Base-by-base conservation (phyloP, 2,329 filamentous ascomycete genomes). In the Tricladium varicosporioides region DNA sequence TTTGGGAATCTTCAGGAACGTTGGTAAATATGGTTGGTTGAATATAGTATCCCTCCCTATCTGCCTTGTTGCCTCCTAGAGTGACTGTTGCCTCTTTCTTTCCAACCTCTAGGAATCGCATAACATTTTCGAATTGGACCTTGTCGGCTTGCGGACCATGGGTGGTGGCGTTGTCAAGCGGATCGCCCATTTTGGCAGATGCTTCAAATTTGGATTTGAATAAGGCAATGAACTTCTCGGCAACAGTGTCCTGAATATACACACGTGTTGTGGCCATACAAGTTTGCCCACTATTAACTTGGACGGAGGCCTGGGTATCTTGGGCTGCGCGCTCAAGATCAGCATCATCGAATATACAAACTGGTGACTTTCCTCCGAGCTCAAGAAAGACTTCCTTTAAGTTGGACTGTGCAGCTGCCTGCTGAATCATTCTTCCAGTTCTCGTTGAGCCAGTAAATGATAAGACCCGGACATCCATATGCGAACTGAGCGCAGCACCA, bases 381-480 rank as follows among this genome's bases (percentile, higher is more conserved):
- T 86, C 83, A 7, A 86, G 75, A 0, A 80, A 84, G 56, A 85
- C 80, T 67, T 82, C 84, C 72, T 85, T 86, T 59, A 83, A 70
- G 60, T 76, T 88, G 1, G 57, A 59, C 1, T 79, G 73, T 11
- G 82, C 79, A 0, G 88, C 87, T 68, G 55, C 82, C 69, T 87
- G 87, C 85, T 91, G 89, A 61, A 91, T 88, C 40, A 84, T 77
- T 46, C 82, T 80, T 3, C 84, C 88, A 0, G 87, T 91, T 2
- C 76, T 75, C 0, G 87, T 91, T 1, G 84, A 87, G 15, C 88
- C 88, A 0, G 88, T 91, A 62, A 91, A 91, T 0, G 87, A 89
- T 36, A 61, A 5, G 13, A 48, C 57, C 16, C 67, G 59, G 11
- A 72, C 67, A 48, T 67, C 62, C 67, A 68, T 69, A 52, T 72